Base-by-base conservation (phyloP, 345 rosid species). In the Salix arbutifolia region DNA sequence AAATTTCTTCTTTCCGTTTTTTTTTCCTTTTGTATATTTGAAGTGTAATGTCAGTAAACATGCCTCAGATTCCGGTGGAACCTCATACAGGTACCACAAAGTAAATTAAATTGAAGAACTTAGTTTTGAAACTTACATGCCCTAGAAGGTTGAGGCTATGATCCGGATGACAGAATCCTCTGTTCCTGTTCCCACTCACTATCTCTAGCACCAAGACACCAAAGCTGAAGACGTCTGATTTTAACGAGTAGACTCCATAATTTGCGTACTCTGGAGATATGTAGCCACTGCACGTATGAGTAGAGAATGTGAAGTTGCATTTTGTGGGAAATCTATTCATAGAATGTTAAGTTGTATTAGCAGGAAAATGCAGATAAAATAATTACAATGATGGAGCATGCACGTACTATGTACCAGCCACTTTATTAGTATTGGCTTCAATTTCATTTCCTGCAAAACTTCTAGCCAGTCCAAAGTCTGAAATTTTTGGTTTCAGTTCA, bases 401-500 rank as follows among this genome's bases (percentile, higher is more conserved):
- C 13, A 61, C 76, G 37, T 61, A 73, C 68, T 61, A 61, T 61
- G 76, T 73, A 8, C 76, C 42, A 3, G 28, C 74, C 40, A 71
- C 74, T 28, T 50, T 71, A 28, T 10, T 31, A 19, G 74, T 71
- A 19, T 52, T 71, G 40, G 62, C 74, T 52, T 52, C 76, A 12
- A 35, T 58, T 58, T 23, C 52, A 61, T 73, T 42, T 25, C 56
- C 68, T 26, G 38, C 67, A 61, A 73, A 38, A 26, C 67, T 73
- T 73, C 67, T 73, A 5, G 76, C 67, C 3, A 61, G 65, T 35
- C 76, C 76, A 61, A 73, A 73, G 35, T 71, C 64, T 71, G 74
- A 71, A 5, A 71, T 71, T 21, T 71, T 71, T 6, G 74, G 74
- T 23, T 71, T 52, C 30, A 71, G 25, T 26, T 53, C 31, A 19